Conservation (phyloP, 176 grass and related monocot genomes). For the Rhynchospora tenuis region DNA sequence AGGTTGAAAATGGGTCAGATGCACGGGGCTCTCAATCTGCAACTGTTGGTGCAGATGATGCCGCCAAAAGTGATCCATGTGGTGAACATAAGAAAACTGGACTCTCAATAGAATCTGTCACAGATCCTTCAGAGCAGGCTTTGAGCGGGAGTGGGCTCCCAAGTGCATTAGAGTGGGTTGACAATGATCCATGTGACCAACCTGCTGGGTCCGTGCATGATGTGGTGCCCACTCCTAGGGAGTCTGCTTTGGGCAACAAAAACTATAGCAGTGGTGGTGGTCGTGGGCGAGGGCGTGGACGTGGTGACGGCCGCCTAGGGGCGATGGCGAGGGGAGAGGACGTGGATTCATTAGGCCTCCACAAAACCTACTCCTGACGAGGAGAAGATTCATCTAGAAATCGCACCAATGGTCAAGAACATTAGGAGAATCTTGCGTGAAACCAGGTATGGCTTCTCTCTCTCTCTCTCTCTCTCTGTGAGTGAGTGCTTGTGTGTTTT, state of each 20-base stretch:
- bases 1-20: conserved; percentile 34
- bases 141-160: not conserved
- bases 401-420: conserved; percentile 49
- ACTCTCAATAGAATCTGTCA: not conserved
- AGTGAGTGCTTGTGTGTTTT: not conserved
- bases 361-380: conserved; percentile 38
- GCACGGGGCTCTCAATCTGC: conserved; percentile 22
- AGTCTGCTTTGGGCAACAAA: conserved; percentile 3
- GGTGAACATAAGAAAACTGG: not conserved
- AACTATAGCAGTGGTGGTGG: conserved; percentile 19
- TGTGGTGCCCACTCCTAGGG: not conserved
- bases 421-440: conserved; percentile 70
- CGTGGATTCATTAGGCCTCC: conserved; percentile 35
- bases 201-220: not conserved
- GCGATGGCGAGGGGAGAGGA: conserved; percentile 45
- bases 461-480: conserved; percentile 20
- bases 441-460: conserved; percentile 46
- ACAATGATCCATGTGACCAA: conserved; percentile 14
- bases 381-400: conserved; percentile 57
- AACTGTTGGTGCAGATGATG: conserved; percentile 16
- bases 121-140: not conserved
- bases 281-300: conserved; percentile 4
- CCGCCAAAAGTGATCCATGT: not conserved
- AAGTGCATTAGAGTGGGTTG: not conserved
- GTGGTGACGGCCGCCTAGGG: conserved; percentile 46